These are phyloP conservation scores for Sphagnum contortum DNA, from an alignment of 225 moss, liverwort and hornwort genomes.

Conservation along the genomic window DNA sequence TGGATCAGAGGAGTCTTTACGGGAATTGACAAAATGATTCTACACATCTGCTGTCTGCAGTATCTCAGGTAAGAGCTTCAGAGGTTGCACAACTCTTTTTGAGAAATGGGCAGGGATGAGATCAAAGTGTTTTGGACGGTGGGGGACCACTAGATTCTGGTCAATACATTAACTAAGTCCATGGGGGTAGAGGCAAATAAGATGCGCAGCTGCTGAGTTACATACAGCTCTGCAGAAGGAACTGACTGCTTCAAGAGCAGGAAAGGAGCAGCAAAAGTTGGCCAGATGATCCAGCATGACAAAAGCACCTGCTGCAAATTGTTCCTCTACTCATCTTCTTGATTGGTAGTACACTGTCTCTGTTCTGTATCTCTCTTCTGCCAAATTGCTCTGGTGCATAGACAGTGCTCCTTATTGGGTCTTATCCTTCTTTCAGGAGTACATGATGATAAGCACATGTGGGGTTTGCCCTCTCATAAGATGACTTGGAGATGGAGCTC, in stretches of 20 bases:
- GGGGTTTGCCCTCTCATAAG: no score
- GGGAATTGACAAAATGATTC: conserved; percentile 88
- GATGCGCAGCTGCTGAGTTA: conserved; percentile 77
- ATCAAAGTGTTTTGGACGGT: conserved; percentile 89
- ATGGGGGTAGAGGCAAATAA: conserved; percentile 98
- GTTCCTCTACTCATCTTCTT: conserved; percentile 28
- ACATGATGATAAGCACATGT: no score
- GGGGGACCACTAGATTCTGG: conserved; percentile 74
- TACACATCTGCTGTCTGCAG: conserved; percentile 75
- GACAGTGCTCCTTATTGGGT: no score
- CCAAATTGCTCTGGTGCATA: no score
- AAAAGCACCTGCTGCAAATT: conserved; percentile 74
- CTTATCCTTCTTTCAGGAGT: no score
- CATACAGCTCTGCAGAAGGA: conserved; percentile 87
- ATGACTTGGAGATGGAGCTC: no score
- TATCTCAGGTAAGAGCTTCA: conserved; percentile 76
- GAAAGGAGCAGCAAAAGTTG: conserved; percentile 80
- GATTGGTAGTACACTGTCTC: no score
- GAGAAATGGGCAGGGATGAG: conserved; percentile 72
- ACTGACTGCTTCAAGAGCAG: conserved; percentile 76
- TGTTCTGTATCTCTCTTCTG: no score
- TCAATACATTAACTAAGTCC: conserved; percentile 84
- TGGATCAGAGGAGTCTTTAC: conserved; percentile 88
- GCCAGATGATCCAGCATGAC: conserved; percentile 66
- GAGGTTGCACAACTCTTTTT: conserved; percentile 58